Base-by-base conservation (phyloP, 345 rosid species). In the Salix suchowensis region DNA sequence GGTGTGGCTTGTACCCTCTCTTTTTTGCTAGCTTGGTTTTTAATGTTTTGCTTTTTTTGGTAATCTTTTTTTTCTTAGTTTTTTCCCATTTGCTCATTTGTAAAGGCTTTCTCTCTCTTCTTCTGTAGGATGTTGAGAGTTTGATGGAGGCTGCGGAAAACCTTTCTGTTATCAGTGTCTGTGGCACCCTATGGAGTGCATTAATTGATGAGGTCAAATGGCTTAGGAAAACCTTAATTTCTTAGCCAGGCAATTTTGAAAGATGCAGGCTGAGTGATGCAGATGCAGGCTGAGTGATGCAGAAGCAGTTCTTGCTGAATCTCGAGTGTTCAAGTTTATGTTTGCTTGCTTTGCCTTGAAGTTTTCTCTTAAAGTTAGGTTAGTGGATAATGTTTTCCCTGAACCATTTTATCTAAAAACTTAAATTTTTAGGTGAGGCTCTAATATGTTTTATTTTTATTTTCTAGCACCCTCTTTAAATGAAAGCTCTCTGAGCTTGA, bases 181-280 rank as follows among this genome's bases (percentile, higher is more conserved):
- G 84, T 11, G 37, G 82, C 68, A 64, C 65, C 68, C 32, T 91
- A 39, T 84, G 79, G 76, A 74, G 82, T 77, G 76, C 83, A 18
- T 76, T 91, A 77, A 67, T 74, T 76, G 61, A 69, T 52, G 90
- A 86, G 28, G 34, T 85, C 37, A 84, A 78, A 83, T 90, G 92
- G 97, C 87, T 91, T 68, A 78, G 75, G 74, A 85, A 81, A 69
- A 90, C 88, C 70, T 80, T 85, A 68, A 78, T 88, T 78, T 82
- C 76, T 62, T 65, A 76, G 44, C 84, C 83, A 12, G 36, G 70
- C 26, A 71, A 84, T 78, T 61, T 65, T 80, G 83, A 76, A 82
- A 80, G 78, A 77, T 86, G 62, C 85, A 84, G 71, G 68, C 69
- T 88, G 77, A 76, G 82, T 73, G 88, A 88, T 74, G 92, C 86